Evolutionary conservation across 1,139 yeast genomes (phyloP).

Genomic region (Suhomyces anneliseae): DNA sequence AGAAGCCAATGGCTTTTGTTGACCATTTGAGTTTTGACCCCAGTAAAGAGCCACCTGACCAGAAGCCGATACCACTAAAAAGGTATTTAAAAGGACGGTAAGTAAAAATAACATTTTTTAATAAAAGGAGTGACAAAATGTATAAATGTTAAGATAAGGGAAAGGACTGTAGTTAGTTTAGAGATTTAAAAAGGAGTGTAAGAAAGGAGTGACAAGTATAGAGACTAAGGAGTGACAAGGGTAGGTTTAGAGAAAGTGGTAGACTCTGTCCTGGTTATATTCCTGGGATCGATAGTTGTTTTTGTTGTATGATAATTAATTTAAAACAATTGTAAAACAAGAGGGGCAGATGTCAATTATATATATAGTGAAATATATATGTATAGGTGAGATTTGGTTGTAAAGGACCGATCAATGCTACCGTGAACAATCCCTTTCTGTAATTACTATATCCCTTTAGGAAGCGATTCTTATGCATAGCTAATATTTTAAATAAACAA

Average conservation of each 20-base stretch:
- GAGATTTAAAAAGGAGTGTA: neutral
- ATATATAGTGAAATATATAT: constrained; percentile 1
- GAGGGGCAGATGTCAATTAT: neutral
- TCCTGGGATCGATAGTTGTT: neutral
- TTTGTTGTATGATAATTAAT: no score
- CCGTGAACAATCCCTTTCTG: constrained; percentile 3
- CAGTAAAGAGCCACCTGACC: constrained; percentile 70
- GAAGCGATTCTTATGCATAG: neutral
- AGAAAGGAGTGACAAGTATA: neutral
- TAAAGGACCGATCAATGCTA: neutral
- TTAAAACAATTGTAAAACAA: neutral
- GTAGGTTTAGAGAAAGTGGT: neutral
- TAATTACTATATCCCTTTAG: constrained; percentile 5
- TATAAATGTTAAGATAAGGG: neutral
- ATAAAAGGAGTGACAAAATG: constrained; percentile 5
- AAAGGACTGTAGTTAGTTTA: neutral
- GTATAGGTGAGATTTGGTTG: neutral
- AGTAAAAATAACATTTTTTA: constrained; percentile 7
- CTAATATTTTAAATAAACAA: neutral
- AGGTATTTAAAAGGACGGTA: constrained; percentile 7
- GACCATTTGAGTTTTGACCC: constrained; percentile 88
- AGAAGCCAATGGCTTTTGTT: constrained; percentile 60
- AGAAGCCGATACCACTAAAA: constrained; percentile 12
- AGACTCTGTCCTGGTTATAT: neutral
- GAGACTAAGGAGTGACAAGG: neutral